These are phyloP conservation scores for Xylaria flabelliformis DNA, from an alignment of 495 filamentous ascomycete genomes.

Conservation along the genomic window DNA sequence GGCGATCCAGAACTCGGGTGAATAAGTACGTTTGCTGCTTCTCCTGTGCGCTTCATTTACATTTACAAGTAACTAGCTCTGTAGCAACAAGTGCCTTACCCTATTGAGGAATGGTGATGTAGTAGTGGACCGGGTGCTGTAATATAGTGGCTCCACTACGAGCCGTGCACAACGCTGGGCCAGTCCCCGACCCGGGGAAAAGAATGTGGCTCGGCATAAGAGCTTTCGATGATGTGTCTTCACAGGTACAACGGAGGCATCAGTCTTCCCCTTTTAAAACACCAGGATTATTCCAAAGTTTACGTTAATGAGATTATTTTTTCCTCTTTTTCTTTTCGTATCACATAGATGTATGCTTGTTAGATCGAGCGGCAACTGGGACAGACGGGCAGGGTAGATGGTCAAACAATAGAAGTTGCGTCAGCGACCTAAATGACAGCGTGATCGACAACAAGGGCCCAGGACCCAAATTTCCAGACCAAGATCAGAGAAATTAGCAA, in stretches of 20 bases:
- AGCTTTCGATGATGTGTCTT: slow-evolving; percentile 22
- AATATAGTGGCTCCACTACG: slow-evolving; percentile 20
- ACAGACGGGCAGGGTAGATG: neutral
- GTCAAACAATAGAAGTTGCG: neutral
- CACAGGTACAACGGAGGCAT: neutral
- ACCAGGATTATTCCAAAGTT: neutral
- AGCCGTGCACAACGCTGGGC: slow-evolving; percentile 8
- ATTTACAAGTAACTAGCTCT: neutral
- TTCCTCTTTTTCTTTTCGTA: no score
- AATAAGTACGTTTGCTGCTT: neutral
- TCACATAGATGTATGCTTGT: neutral
- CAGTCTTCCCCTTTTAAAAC: neutral
- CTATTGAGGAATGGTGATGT: slow-evolving; percentile 6
- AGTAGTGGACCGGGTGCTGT: slow-evolving; percentile 8
- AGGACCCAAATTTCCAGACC: slow-evolving; percentile 17
- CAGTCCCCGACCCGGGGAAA: slow-evolving; percentile 3
- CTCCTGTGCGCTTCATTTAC: neutral
- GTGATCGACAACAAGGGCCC: slow-evolving; percentile 22
- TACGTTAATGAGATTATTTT: neutral
- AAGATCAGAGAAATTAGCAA: slow-evolving; percentile 18
- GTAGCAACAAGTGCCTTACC: neutral
- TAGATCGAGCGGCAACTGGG: neutral
- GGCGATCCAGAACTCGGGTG: neutral
- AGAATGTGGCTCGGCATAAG: slow-evolving; percentile 24
- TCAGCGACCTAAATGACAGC: slow-evolving; percentile 4